Percentiles rank a stretch among this genome's conserved stretches.
These are phyloP conservation scores for Phytophthora sp. DNA, from an alignment of 352 stramenopile species.

Conservation along the genomic window DNA sequence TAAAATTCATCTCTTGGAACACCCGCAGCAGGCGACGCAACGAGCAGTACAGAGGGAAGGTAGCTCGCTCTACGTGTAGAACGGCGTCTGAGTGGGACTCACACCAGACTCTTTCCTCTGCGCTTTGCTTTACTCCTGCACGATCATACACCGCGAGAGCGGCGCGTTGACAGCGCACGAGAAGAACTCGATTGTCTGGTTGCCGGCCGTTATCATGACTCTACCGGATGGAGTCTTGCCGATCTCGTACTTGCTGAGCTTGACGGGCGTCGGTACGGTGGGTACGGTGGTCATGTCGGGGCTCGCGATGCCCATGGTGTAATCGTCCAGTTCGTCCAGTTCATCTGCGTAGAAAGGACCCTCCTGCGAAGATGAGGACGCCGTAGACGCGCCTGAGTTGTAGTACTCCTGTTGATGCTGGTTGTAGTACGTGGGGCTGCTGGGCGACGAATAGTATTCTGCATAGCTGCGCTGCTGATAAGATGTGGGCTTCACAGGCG, in stretches of 20 bases:
- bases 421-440: conserved; percentile 53
- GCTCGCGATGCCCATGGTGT: conserved; percentile 52
- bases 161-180: conserved; percentile 80
- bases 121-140: conserved; percentile 56
- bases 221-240: conserved; percentile 81
- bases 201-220: conserved; percentile 76
- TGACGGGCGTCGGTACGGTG: conserved; percentile 71
- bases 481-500: conserved; percentile 41
- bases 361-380: conserved; percentile 81
- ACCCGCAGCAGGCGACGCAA: conserved; percentile 24
- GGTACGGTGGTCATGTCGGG: conserved; percentile 82
- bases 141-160: conserved; percentile 64
- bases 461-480: conserved; percentile 39
- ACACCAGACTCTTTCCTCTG: conserved; percentile 11
- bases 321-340: conserved; percentile 75
- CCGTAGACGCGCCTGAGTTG: conserved; percentile 75
- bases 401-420: conserved; percentile 72
- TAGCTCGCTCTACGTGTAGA: conserved; percentile 18
- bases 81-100: background rate
- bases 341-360: conserved; percentile 77
- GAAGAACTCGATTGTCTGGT: conserved; percentile 90
- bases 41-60: conserved; percentile 12
- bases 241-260: conserved; percentile 76
- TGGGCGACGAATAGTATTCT: conserved; percentile 54
- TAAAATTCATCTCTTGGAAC: conserved; percentile 38